Percentiles rank a stretch among this genome's conserved stretches.
Evolutionary conservation across 2,329 filamentous ascomycete species (phyloP).

Genomic region (Pseudogymnoascus sp.): DNA sequence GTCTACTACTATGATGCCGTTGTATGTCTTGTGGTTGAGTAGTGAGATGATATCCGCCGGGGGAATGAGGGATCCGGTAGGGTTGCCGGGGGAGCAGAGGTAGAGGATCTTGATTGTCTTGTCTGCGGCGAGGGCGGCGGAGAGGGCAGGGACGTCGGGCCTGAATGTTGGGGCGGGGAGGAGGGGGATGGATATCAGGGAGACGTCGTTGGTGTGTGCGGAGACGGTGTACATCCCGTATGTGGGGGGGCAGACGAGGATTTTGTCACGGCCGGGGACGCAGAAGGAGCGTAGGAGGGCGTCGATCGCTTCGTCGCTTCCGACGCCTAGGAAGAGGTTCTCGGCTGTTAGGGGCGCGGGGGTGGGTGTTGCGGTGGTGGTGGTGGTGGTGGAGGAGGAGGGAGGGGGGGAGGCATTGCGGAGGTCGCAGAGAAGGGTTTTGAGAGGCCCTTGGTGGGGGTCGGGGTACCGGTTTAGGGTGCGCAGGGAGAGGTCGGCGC

Average conservation of each 20-base stretch:
- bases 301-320: slow-evolving; percentile 95
- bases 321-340: slow-evolving; percentile 89
- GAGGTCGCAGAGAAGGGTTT: slow-evolving; percentile 75
- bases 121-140: slow-evolving; percentile 51
- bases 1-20: slow-evolving; percentile 85
- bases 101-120: slow-evolving; percentile 77
- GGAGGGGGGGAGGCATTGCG: slow-evolving; percentile 84
- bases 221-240: slow-evolving; percentile 98
- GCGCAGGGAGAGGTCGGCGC: slow-evolving; percentile 32
- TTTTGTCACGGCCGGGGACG: slow-evolving; percentile 74
- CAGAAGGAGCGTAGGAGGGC: slow-evolving; percentile 91
- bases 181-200: slow-evolving; percentile 77
- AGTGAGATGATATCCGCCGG: slow-evolving; percentile 67
- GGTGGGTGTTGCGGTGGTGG: slow-evolving; percentile 54
- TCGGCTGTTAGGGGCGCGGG: slow-evolving; percentile 62
- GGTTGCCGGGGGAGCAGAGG: slow-evolving; percentile 91
- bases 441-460: slow-evolving; percentile 82
- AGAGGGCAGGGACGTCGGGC: slow-evolving; percentile 63
- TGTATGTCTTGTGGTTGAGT: slow-evolving; percentile 84
- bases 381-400: slow-evolving; percentile 37
- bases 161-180: slow-evolving; percentile 62
- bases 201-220: slow-evolving; percentile 87
- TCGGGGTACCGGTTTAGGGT: slow-evolving; percentile 87
- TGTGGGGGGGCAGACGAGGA: slow-evolving; percentile 90
- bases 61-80: slow-evolving; percentile 69